Conservation (phyloP, 2,329 filamentous ascomycete genomes). For the Sporothrix globosa region DNA sequence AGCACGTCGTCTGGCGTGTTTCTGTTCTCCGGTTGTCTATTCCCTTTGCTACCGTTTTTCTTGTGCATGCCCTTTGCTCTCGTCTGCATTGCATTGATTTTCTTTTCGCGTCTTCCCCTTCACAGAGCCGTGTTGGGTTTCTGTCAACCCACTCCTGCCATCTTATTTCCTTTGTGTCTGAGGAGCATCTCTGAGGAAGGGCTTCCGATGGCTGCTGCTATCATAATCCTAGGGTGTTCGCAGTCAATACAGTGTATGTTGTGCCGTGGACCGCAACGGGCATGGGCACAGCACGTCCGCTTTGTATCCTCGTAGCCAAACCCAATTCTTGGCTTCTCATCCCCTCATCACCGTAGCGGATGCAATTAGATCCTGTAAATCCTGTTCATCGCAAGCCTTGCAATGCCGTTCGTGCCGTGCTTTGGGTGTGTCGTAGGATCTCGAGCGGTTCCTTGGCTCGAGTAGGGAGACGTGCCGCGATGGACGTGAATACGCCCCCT, state of each 20-base stretch:
- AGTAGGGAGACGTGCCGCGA: not conserved
- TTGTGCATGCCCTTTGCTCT: not conserved
- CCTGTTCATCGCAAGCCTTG: not conserved
- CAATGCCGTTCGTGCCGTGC: not conserved
- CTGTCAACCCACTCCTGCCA: too few species aligned
- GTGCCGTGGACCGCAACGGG: not conserved
- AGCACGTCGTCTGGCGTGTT: not conserved
- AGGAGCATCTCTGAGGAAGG: not conserved
- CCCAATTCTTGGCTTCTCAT: not conserved
- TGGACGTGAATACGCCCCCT: too few species aligned
- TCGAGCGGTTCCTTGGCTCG: not conserved
- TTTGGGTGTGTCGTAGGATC: not conserved
- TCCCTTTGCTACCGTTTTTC: not conserved
- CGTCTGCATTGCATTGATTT: not conserved
- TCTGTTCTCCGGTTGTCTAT: conserved; percentile 4
- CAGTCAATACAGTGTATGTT: too few species aligned
- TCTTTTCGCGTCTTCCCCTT: not conserved
- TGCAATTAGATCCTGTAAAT: conserved; percentile 40
- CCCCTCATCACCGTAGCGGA: conserved; percentile 32
- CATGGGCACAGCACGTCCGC: not conserved
- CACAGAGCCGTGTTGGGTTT: not conserved
- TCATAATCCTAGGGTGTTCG: not conserved
- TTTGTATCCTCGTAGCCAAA: not conserved
- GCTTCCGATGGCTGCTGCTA: not conserved
- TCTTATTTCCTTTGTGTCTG: conserved; percentile 16